Conservation (phyloP, 1,284 basidiomycete genomes). For the Neonothopanus nambi region DNA sequence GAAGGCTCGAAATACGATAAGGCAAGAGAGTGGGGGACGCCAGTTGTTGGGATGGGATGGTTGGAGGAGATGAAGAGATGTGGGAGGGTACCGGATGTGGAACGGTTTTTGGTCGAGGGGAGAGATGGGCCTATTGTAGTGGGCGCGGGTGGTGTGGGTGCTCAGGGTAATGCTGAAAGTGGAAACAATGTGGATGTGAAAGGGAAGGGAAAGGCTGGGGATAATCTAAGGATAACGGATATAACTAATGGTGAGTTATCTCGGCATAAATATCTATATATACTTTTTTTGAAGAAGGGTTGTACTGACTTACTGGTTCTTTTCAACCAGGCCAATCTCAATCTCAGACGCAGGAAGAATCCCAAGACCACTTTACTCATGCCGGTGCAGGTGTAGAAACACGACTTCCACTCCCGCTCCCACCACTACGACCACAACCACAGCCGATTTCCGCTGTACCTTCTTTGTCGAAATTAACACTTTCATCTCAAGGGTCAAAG, state of each 20-base stretch:
- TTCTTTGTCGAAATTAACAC: conserved; percentile 2
- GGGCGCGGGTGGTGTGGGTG: no score
- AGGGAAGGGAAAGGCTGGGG: conserved; percentile 20
- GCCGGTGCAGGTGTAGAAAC: no score
- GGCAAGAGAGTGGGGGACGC: conserved; percentile 68
- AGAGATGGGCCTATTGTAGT: no score
- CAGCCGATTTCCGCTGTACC: neutral
- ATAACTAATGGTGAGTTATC: conserved; percentile 45
- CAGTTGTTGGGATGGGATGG: conserved; percentile 64
- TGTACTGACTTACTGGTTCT: no score
- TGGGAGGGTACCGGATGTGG: conserved; percentile 41
- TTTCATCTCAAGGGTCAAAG: neutral
- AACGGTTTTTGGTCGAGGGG: conserved; percentile 31
- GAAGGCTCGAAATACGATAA: conserved; percentile 72
- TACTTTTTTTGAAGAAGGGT: neutral
- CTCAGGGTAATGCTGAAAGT: conserved; percentile 17
- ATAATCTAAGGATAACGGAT: conserved; percentile 31
- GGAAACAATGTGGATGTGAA: conserved; percentile 24
- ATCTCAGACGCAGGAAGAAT: conserved; percentile 8
- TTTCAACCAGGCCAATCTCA: no score
- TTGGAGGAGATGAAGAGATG: conserved; percentile 51
- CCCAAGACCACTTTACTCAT: no score
- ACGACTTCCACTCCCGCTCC: no score
- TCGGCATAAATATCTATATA: no score
- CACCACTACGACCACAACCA: no score